phyloP scores from a whole-genome alignment of 306 rosid species.

The Prunus fruticosa region DNA sequence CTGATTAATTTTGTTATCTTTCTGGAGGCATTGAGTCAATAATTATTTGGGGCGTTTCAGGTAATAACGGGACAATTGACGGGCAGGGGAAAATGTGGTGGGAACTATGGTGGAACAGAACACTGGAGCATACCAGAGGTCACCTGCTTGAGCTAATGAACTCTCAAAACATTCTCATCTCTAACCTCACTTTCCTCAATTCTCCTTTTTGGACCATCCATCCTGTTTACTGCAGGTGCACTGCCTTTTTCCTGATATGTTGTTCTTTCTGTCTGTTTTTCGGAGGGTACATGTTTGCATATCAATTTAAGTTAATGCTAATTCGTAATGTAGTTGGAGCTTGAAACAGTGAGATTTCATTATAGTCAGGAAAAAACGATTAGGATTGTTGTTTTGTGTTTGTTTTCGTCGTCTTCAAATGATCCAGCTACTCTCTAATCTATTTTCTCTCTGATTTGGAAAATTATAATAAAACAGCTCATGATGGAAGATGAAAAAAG shows the following conservation, averaged over 20 bases:
- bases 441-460: neutral
- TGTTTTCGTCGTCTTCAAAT: neutral
- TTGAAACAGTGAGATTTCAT: neutral
- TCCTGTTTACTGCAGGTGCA: slow-evolving; percentile 92
- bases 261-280: slow-evolving; percentile 7
- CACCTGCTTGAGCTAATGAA: slow-evolving; percentile 85
- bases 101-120: slow-evolving; percentile 98
- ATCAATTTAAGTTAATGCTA: neutral
- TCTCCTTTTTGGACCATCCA: slow-evolving; percentile 99
- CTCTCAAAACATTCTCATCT: slow-evolving; percentile 68
- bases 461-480: neutral
- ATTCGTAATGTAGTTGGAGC: neutral
- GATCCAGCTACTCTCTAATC: neutral
- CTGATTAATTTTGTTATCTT: neutral
- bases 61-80: slow-evolving; percentile 86
- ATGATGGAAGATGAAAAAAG: neutral
- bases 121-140: slow-evolving; percentile 82
- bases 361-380: neutral
- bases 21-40: neutral
- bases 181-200: slow-evolving; percentile 84
- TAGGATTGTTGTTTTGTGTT: neutral
- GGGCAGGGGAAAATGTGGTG: slow-evolving; percentile 98
- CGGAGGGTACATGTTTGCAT: neutral
- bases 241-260: neutral
- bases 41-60: slow-evolving; percentile 41